These are phyloP conservation scores for Cryptococcus sp. DNA, from an alignment of 1,284 basidiomycete genomes.

Conservation along the genomic window DNA sequence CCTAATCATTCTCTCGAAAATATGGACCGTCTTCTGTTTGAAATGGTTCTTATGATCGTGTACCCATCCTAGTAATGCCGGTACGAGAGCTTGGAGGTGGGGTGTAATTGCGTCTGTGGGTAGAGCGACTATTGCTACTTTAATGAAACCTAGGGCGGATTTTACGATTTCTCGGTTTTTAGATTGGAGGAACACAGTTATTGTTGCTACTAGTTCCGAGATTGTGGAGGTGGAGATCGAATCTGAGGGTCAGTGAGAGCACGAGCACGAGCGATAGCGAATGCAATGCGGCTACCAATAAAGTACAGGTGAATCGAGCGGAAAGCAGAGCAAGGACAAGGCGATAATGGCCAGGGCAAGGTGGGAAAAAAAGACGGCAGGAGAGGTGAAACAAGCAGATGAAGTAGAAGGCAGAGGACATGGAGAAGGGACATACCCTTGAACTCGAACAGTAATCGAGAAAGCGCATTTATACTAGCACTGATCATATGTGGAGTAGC, in stretches of 20 bases:
- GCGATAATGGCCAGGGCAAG: not conserved
- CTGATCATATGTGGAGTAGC: slow-evolving; percentile 97
- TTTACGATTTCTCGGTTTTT: slow-evolving; percentile 98
- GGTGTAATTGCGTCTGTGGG: slow-evolving; percentile 66
- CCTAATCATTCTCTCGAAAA: slow-evolving; percentile 92
- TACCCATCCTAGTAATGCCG: slow-evolving; percentile 83
- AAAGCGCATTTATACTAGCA: slow-evolving; percentile 90
- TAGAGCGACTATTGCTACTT: slow-evolving; percentile 85
- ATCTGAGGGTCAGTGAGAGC: slow-evolving; percentile 52
- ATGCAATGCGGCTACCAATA: too few species aligned
- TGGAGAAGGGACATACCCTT: slow-evolving; percentile 60
- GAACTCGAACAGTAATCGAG: slow-evolving; percentile 93
- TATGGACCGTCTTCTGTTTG: slow-evolving; percentile 92
- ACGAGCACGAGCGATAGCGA: too few species aligned
- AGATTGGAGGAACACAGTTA: slow-evolving; percentile 84
- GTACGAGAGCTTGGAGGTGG: slow-evolving; percentile 73
- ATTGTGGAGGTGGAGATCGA: slow-evolving; percentile 70
- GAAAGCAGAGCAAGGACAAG: not conserved
- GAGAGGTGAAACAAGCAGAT: too few species aligned
- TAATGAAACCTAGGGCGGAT: slow-evolving; percentile 89
- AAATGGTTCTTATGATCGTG: slow-evolving; percentile 99
- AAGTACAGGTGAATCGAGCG: too few species aligned
- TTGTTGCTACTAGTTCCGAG: slow-evolving; percentile 77
- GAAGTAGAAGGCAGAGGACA: not conserved
- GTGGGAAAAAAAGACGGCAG: not conserved